These are phyloP conservation scores for Xylaria castorea DNA, from an alignment of 495 filamentous ascomycete genomes.

Conservation along the genomic window DNA sequence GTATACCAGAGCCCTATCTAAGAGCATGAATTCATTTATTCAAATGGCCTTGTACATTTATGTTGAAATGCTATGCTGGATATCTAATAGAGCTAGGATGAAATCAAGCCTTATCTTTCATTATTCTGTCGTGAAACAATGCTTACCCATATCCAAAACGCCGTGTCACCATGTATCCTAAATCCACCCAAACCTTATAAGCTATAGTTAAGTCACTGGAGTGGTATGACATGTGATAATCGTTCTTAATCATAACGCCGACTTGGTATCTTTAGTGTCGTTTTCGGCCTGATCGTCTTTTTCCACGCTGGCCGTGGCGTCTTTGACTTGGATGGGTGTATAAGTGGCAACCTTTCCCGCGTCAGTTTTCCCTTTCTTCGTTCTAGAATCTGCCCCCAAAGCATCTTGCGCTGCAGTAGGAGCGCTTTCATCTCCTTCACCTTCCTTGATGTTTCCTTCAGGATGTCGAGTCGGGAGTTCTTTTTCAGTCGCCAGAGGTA, in stretches of 20 bases:
- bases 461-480: slow-evolving; percentile 14
- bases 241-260: slow-evolving; percentile 14
- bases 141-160: background rate
- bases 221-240: background rate
- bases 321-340: background rate
- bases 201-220: background rate
- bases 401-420: background rate
- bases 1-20: background rate
- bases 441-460: slow-evolving; percentile 23
- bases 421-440: slow-evolving; percentile 9
- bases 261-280: slow-evolving; percentile 11
- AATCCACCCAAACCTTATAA: background rate
- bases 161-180: background rate
- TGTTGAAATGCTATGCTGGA: background rate
- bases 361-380: background rate
- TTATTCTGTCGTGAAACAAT: background rate
- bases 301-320: slow-evolving; percentile 8
- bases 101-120: background rate
- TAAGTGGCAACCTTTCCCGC: background rate
- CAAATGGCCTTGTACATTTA: background rate
- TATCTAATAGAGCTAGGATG: background rate
- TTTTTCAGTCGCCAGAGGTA: slow-evolving; percentile 20
- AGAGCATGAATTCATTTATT: background rate
- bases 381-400: background rate
- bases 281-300: slow-evolving; percentile 6